Base-by-base conservation (phyloP, 331 rosid genomes). In the Rosa hybrid region DNA sequence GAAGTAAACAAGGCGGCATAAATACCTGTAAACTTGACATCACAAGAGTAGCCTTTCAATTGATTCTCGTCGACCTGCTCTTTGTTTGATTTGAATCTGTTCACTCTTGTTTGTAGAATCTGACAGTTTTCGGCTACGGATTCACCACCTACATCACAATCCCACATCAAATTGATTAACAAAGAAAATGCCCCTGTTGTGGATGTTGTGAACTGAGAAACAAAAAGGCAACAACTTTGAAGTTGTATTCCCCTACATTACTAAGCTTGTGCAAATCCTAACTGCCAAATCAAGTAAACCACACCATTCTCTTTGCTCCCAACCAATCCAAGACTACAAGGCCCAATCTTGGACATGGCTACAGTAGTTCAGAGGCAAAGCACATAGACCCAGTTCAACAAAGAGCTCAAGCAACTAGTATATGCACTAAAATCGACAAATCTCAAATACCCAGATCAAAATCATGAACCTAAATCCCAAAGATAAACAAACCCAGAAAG, bases 91-190 rank as follows among this genome's bases (percentile, higher is more conserved):
- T 95, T 95, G 46, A 82, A 88, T 81, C 98, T 89, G 80, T 93
- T 95, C 42, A 93, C 99, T 82, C 99, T 90, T 38, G 96, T 93
- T 81, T 90, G 98, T 80, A 93, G 98, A 89, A 95, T 95, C 84
- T 95, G 98, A 76, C 98, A 93, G 86, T 95, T 93, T 6, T 90
- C 97, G 0, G 78, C 93, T 0, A 81, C 86, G n/a, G 98, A 95
- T 80, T 95, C 98, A 74, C 99, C 99, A 21, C 99, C 97, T 95
- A 76, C 82, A 82, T 68, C 45, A 78, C 81, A 78, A 84, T 12
- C 54, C 73, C 83, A 77, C 45, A 54, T 45, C 72, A 88, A 81
- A 74, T 30, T 17, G 46, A 39, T 54, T 48, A n/a, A 72, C 64
- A 77, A 25, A 74, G 67, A 56, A 27, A n/a, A 62, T 11, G 21